Conservation (phyloP, 2,329 filamentous ascomycete genomes). For the Bertia moriformis region DNA sequence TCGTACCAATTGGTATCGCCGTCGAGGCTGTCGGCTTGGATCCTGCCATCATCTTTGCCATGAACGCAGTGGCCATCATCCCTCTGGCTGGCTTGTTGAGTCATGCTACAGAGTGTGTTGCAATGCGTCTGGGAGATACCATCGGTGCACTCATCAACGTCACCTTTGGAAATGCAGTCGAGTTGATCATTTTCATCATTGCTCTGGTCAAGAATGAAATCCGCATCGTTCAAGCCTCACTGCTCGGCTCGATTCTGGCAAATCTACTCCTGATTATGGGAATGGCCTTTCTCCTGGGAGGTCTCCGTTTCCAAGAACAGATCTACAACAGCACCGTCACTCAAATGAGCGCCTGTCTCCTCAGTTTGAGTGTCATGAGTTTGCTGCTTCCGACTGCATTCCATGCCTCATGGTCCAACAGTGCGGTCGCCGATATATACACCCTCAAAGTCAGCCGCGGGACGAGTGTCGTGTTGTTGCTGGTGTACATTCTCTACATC, state of each 20-base stretch:
- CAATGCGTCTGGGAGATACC: constrained; percentile 57
- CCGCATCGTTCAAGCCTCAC: constrained; percentile 60
- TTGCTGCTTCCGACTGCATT: constrained; percentile 53
- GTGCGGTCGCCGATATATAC: constrained; percentile 44
- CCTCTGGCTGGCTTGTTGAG: constrained; percentile 59
- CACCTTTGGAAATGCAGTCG: constrained; percentile 67
- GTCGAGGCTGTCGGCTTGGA: constrained; percentile 34
- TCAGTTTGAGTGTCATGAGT: constrained; percentile 43
- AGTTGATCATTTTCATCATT: constrained; percentile 64
- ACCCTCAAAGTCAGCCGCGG: constrained; percentile 78
- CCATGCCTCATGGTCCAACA: constrained; percentile 67
- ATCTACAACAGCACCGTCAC: constrained; percentile 62
- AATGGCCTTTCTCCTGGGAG: constrained; percentile 59
- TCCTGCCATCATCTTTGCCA: constrained; percentile 52
- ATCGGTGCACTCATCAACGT: constrained; percentile 62
- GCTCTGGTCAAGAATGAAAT: constrained; percentile 46
- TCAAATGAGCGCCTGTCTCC: constrained; percentile 58
- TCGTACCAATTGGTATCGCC: constrained; percentile 65
- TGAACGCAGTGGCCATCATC: constrained; percentile 65
- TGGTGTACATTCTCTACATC: constrained; percentile 74
- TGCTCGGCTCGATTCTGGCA: constrained; percentile 64
- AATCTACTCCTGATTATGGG: constrained; percentile 64
- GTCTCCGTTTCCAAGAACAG: constrained; percentile 50
- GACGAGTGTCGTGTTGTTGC: constrained; percentile 69
- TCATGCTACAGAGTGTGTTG: constrained; percentile 63